Evolutionary conservation across 805 yeast genomes (phyloP).

Genomic region (Zygotorulaspora sp.): DNA sequence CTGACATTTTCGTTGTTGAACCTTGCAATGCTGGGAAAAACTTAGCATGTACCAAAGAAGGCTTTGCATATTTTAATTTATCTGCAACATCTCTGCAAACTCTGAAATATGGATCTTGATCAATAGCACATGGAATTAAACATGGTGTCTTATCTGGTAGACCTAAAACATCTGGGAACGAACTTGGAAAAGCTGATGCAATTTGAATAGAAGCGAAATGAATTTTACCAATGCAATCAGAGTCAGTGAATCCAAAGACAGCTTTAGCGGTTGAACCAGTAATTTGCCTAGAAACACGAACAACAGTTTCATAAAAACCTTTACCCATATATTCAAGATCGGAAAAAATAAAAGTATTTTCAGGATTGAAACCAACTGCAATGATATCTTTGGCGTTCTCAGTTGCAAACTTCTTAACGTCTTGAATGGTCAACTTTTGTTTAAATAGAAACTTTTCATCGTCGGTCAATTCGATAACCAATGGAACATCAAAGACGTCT

Average conservation of each 20-base stretch:
- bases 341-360: constrained; percentile 91
- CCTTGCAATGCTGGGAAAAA: constrained; percentile 99
- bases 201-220: constrained; percentile 97
- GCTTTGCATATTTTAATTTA: constrained; percentile 84
- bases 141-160: constrained; percentile 88
- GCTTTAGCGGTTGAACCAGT: constrained; percentile 97
- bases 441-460: constrained; percentile 96
- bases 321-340: constrained; percentile 92
- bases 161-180: constrained; percentile 91
- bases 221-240: constrained; percentile 88
- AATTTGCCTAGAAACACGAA: constrained; percentile 86
- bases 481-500: constrained; percentile 93
- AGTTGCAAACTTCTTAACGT: constrained; percentile 72
- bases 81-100: constrained; percentile 97
- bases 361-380: constrained; percentile 90
- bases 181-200: constrained; percentile 91
- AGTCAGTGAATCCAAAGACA: constrained; percentile 92
- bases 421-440: constrained; percentile 80
- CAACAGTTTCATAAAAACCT: constrained; percentile 89
- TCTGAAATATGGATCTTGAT: constrained; percentile 97
- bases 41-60: constrained; percentile 86
- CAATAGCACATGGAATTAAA: constrained; percentile 97
- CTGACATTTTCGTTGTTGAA: constrained; percentile 93
- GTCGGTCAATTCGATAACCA: constrained; percentile 90
- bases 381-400: constrained; percentile 91